phyloP scores from a whole-genome alignment of 306 rosid species.

The Hippophae gyantsensis region DNA sequence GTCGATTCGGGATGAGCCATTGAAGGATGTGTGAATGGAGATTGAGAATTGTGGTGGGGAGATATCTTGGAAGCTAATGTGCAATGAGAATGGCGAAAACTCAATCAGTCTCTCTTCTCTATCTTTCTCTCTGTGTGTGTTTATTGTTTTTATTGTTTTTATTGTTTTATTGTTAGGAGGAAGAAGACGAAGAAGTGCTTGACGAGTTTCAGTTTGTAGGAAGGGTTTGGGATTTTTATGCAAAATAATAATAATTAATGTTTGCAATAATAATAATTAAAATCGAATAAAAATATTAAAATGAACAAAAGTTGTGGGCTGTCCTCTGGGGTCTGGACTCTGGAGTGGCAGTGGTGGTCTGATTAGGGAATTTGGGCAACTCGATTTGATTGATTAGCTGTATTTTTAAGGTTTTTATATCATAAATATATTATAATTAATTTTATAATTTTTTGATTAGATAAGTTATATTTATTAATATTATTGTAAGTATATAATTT shows the following conservation, averaged over 20 bases:
- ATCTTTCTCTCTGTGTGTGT: not conserved
- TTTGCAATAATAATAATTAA: too few species aligned
- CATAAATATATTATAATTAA: too few species aligned
- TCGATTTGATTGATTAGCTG: too few species aligned
- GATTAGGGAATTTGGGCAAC: too few species aligned
- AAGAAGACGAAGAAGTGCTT: not conserved
- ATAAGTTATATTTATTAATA: too few species aligned
- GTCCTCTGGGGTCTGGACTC: too few species aligned
- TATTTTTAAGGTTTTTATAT: too few species aligned
- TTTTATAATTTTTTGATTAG: too few species aligned
- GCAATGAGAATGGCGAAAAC: not conserved
- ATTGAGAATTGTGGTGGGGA: not conserved
- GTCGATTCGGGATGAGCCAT: slow-evolving; percentile 47
- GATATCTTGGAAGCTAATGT: not conserved
- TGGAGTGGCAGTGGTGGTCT: too few species aligned
- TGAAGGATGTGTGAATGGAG: not conserved
- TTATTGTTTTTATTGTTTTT: not conserved
- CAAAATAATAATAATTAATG: not conserved
- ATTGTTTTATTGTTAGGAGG: not conserved
- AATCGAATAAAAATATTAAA: too few species aligned
- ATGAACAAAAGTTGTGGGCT: too few species aligned
- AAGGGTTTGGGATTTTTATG: not conserved
- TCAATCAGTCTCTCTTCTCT: not conserved
- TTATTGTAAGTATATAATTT: too few species aligned
- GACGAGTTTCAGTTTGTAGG: not conserved